A percentile compares a stretch with the other conserved stretches of the same genome.
Evolutionary conservation across 2,329 filamentous ascomycete species (phyloP).

Genomic region (Septoria petroselini): DNA sequence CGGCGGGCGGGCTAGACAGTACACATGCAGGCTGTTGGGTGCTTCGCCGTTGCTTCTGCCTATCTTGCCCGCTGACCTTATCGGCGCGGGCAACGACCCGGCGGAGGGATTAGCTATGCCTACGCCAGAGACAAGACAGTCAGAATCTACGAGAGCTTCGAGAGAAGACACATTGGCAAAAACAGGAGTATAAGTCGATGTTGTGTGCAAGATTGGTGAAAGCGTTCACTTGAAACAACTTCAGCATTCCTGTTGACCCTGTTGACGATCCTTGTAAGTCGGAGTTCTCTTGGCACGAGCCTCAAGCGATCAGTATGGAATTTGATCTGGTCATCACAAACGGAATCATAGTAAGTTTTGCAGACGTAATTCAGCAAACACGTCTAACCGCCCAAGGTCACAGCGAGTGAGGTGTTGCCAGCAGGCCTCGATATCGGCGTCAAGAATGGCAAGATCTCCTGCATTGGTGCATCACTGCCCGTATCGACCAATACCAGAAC

Average conservation of each 20-base stretch:
- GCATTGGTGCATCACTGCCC: slow-evolving; percentile 44
- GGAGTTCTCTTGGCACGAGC: slow-evolving; percentile 8
- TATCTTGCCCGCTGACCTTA: slow-evolving; percentile 25
- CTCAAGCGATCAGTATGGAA: slow-evolving; percentile 23
- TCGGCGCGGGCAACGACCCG: slow-evolving; percentile 19
- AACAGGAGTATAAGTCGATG: not conserved
- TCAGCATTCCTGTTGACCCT: not conserved
- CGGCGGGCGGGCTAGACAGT: not conserved
- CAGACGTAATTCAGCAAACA: not conserved
- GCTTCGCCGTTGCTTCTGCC: slow-evolving; percentile 14
- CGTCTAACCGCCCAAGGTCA: slow-evolving; percentile 39
- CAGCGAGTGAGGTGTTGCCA: slow-evolving; percentile 47
- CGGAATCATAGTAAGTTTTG: slow-evolving; percentile 41
- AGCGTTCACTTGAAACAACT: not conserved
- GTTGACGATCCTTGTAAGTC: not conserved
- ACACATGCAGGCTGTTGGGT: slow-evolving; percentile 1
- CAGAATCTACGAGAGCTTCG: not conserved
- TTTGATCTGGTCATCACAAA: slow-evolving; percentile 46
- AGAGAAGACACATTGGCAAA: too few relatives aligned
- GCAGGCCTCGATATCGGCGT: slow-evolving; percentile 49
- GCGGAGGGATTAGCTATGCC: slow-evolving; percentile 4
- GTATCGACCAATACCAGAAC: slow-evolving; percentile 37
- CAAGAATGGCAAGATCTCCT: slow-evolving; percentile 46
- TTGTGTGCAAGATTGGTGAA: not conserved
- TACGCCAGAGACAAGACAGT: not conserved